Base-by-base conservation (phyloP, 1,139 yeast species). In the Geotrichum europaeum region DNA sequence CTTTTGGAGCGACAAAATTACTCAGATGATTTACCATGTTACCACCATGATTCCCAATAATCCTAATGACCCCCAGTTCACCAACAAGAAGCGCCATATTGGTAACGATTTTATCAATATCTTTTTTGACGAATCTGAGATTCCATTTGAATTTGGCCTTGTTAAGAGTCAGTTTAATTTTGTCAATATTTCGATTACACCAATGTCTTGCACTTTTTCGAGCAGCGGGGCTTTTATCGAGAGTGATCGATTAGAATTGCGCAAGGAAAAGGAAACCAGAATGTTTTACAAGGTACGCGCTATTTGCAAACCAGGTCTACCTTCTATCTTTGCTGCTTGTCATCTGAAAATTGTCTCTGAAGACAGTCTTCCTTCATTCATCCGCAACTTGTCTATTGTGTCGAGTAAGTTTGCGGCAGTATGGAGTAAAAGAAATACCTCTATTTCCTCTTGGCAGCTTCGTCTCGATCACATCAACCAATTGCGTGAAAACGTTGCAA, bases 21-120 rank as follows among this genome's bases (percentile, higher is more conserved):
- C 84, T 1, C 96, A 89, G 69, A 75, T 89, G 56, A 81, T 89
- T 10, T 90, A 83, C 73, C 96, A 90, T 71, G 81, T 89, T 3
- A 85, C 91, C 1, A 88, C 96, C 0, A 74, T 90, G 81, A 90
- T 90, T 96, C 86, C 87, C 1, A 76, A 78, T 58, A 72, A 70
- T n/a, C 67, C 66, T 3, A 76, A 76, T 47, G 86, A 84, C 66
- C 71, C 73, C 22, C 73, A 73, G 28, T 76, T 75, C 57, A 81
- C 87, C 20, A 73, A 80, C 69, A 90, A 89, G 72, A 90, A 90
- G 72, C 76, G 94, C 60, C 97, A 90, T 70, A 87, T 90, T 66
- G 97, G 97, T 4, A 90, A 90, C 74, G 83, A 89, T 70, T 85
- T 85, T 71, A 95, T 90, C 60, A 88, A 87, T 69, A 83, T 89